These are phyloP conservation scores for Phytopythium montanum DNA, from an alignment of 352 stramenopile genomes.

Conservation along the genomic window DNA sequence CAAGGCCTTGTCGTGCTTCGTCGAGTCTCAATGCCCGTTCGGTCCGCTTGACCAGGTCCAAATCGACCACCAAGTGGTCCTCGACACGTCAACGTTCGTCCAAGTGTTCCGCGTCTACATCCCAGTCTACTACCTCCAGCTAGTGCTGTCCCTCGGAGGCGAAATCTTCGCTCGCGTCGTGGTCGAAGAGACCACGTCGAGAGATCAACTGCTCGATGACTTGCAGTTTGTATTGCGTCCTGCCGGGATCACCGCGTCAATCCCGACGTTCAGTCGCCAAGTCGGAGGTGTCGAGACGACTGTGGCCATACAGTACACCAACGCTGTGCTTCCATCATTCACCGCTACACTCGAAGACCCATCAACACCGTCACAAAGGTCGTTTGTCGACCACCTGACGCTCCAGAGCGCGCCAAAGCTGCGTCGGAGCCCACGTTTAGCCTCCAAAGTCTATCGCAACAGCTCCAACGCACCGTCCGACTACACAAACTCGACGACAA, in stretches of 20 bases:
- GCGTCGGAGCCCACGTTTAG: not conserved
- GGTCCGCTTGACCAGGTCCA: constrained; percentile 15
- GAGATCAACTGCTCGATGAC: not conserved
- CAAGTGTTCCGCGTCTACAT: constrained; percentile 13
- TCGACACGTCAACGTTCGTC: constrained; percentile 13
- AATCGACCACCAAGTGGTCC: not conserved
- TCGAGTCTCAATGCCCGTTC: constrained; percentile 15
- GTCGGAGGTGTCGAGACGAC: constrained; percentile 11
- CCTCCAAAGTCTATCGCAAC: constrained; percentile 3
- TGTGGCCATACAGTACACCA: constrained; percentile 13
- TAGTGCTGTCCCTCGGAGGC: constrained; percentile 9
- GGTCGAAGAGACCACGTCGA: not conserved
- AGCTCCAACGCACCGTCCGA: constrained; percentile 1
- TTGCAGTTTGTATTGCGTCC: not conserved
- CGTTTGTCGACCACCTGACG: constrained; percentile 11
- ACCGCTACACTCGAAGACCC: not conserved
- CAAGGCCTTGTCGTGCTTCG: constrained; percentile 11
- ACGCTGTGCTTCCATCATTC: constrained; percentile 14
- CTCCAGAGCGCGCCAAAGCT: constrained; percentile 6
- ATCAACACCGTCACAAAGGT: not conserved
- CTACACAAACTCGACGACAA: no score
- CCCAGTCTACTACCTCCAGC: constrained; percentile 4
- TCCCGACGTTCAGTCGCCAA: constrained; percentile 9
- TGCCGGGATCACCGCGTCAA: not conserved
- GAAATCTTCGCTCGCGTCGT: not conserved